phyloP scores from a whole-genome alignment of 2,329 filamentous ascomycete species.

The Ophiosphaerella narmari region DNA sequence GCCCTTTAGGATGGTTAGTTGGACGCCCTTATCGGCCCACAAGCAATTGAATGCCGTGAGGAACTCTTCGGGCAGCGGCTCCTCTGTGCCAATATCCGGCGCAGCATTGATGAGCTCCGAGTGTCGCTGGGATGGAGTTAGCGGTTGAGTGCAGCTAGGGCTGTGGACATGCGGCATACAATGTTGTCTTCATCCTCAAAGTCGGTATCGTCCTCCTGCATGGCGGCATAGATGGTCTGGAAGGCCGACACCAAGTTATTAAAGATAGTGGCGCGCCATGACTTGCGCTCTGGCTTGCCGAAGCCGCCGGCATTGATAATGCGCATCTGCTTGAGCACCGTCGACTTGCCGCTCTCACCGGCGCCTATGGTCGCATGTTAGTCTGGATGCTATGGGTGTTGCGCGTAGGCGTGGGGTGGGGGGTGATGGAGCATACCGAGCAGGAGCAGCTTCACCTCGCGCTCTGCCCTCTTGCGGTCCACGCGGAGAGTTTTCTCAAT shows the following conservation, averaged over 20 bases:
- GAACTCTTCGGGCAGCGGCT: slow-evolving; percentile 78
- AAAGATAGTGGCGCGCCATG: slow-evolving; percentile 95
- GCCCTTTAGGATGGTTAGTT: slow-evolving; percentile 85
- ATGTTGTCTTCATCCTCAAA: slow-evolving; percentile 81
- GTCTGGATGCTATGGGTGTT: slow-evolving; percentile 22
- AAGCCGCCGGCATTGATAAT: slow-evolving; percentile 95
- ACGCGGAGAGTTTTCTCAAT: slow-evolving; percentile 84
- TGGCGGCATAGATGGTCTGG: slow-evolving; percentile 86
- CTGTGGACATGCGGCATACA: slow-evolving; percentile 55
- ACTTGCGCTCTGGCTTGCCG: slow-evolving; percentile 83
- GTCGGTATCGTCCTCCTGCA: slow-evolving; percentile 79
- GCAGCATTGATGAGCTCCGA: slow-evolving; percentile 78
- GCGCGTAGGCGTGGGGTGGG: background rate
- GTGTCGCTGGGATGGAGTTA: slow-evolving; percentile 63
- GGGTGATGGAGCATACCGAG: slow-evolving; percentile 67
- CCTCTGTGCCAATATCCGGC: slow-evolving; percentile 80
- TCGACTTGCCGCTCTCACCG: slow-evolving; percentile 94
- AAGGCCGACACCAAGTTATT: slow-evolving; percentile 93
- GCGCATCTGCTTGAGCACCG: slow-evolving; percentile 98
- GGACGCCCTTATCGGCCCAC: slow-evolving; percentile 84
- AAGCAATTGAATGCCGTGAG: slow-evolving; percentile 79
- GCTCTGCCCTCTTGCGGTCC: slow-evolving; percentile 84
- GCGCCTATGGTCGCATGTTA: slow-evolving; percentile 66
- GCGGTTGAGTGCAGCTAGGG: background rate
- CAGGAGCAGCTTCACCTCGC: slow-evolving; percentile 91